Percentiles rank a stretch among this genome's conserved stretches.
Conservation (phyloP, 2,329 filamentous ascomycete species). For the Thielaviopsis populi region DNA sequence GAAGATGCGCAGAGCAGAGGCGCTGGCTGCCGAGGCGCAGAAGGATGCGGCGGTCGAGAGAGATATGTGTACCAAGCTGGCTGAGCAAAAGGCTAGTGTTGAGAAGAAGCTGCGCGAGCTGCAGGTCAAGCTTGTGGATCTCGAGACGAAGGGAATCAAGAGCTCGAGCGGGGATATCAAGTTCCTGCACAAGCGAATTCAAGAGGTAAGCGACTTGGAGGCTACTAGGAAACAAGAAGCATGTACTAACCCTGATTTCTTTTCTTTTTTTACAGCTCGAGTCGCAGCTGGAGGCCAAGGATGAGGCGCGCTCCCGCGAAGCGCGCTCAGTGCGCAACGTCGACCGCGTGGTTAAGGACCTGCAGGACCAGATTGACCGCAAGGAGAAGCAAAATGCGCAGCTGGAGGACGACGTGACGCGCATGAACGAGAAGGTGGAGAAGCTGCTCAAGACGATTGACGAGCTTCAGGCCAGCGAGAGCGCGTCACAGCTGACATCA, state of each 20-base stretch:
- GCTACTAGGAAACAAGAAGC: background rate
- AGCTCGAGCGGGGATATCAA: constrained; percentile 88
- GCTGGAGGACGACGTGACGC: constrained; percentile 66
- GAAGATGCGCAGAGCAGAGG: constrained; percentile 92
- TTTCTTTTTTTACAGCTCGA: constrained; percentile 70
- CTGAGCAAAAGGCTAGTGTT: constrained; percentile 76
- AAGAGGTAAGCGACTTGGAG: constrained; percentile 56
- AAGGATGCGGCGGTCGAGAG: constrained; percentile 81
- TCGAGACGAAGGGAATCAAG: constrained; percentile 95
- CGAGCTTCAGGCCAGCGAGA: constrained; percentile 80
- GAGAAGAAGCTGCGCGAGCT: constrained; percentile 86
- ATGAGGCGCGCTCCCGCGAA: constrained; percentile 62
- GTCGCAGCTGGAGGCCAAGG: constrained; percentile 68
- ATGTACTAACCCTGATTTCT: constrained; percentile 21
- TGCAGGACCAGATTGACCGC: constrained; percentile 82
- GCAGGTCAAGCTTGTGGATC: constrained; percentile 75
- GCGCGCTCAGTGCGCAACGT: constrained; percentile 82
- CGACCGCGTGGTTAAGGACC: constrained; percentile 83
- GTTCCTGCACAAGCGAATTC: constrained; percentile 84
- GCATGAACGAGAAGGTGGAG: constrained; percentile 80
- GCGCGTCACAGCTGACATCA: constrained; percentile 61
- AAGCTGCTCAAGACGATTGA: constrained; percentile 84
- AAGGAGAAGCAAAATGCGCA: constrained; percentile 76
- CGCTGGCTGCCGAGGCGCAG: constrained; percentile 73
- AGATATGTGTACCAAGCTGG: constrained; percentile 64